Evolutionary conservation across 2,329 filamentous ascomycete genomes (phyloP).

Genomic region (Geosmithia putterillii): DNA sequence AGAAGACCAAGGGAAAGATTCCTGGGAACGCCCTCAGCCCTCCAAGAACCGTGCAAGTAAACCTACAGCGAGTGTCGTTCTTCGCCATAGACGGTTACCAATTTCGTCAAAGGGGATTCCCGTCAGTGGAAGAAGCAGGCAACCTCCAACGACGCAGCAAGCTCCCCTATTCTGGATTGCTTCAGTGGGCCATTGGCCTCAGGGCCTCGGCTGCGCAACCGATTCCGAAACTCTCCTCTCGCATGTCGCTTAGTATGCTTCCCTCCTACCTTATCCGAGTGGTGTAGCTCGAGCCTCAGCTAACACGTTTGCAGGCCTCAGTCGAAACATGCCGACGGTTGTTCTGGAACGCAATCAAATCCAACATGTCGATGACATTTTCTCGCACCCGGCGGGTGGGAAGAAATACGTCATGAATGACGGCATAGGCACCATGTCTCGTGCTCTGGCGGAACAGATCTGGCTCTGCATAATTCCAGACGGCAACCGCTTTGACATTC

Average conservation of each 20-base stretch:
- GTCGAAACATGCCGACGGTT: constrained; percentile 33
- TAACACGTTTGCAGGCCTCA: constrained; percentile 29
- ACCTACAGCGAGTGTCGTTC: constrained; percentile 33
- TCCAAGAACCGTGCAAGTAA: constrained; percentile 9
- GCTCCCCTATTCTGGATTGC: constrained; percentile 25
- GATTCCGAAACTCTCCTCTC: constrained; percentile 44
- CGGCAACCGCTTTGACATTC: constrained; percentile 24
- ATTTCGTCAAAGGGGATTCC: constrained; percentile 17
- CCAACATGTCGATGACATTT: constrained; percentile 21
- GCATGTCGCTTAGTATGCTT: constrained; percentile 38
- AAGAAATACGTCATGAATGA: constrained; percentile 46
- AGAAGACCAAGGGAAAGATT: constrained; percentile 24
- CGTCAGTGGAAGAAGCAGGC: constrained; percentile 11
- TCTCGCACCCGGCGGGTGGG: constrained; percentile 1
- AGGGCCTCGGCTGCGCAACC: constrained; percentile 21
- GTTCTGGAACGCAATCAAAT: constrained; percentile 35
- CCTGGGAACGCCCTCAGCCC: constrained; percentile 8
- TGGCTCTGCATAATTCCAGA: constrained; percentile 25
- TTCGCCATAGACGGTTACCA: constrained; percentile 40
- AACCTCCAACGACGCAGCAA: constrained; percentile 12
- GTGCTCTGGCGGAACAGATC: constrained; percentile 36
- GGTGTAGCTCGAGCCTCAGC: neutral
- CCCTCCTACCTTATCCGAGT: too few relatives aligned
- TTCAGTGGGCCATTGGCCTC: constrained; percentile 40
- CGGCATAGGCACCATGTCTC: constrained; percentile 54